These are phyloP conservation scores for Mycena crocata DNA, from an alignment of 768 basidiomycete genomes.

Conservation along the genomic window DNA sequence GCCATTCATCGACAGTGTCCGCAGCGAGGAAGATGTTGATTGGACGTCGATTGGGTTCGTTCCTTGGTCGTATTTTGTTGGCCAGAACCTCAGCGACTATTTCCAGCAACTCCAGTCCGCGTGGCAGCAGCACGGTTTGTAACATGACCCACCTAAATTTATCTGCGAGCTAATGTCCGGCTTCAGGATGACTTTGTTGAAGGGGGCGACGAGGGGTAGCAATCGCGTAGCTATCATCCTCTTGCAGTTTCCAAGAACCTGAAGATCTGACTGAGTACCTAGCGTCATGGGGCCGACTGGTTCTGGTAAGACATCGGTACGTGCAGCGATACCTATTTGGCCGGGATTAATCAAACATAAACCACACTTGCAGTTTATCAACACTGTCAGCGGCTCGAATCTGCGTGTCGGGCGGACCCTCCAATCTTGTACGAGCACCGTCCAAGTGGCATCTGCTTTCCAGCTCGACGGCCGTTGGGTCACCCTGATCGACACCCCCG, in stretches of 20 bases:
- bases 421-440: constrained; percentile 62
- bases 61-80: neutral
- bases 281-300: constrained; percentile 26
- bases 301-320: constrained; percentile 19
- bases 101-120: constrained; percentile 3
- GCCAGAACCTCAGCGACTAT: neutral
- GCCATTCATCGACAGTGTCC: neutral
- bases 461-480: constrained; percentile 45
- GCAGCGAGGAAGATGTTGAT: neutral
- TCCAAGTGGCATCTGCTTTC: constrained; percentile 57
- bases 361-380: constrained; percentile 14
- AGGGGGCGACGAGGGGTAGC: constrained; percentile 9
- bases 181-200: neutral
- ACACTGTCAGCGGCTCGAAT: constrained; percentile 58
- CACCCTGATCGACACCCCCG: constrained; percentile 68
- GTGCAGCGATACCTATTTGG: neutral
- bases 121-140: constrained; percentile 12
- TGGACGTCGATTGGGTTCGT: constrained; percentile 1
- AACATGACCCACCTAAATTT: neutral
- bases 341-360: neutral
- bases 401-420: constrained; percentile 58
- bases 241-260: neutral
- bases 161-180: neutral
- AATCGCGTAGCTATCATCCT: neutral
- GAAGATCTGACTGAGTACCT: neutral